A percentile compares a stretch with the other conserved stretches of the same genome.
These are phyloP conservation scores for Colletotrichum sp. DNA, from an alignment of 2,329 filamentous ascomycete genomes.

Conservation along the genomic window DNA sequence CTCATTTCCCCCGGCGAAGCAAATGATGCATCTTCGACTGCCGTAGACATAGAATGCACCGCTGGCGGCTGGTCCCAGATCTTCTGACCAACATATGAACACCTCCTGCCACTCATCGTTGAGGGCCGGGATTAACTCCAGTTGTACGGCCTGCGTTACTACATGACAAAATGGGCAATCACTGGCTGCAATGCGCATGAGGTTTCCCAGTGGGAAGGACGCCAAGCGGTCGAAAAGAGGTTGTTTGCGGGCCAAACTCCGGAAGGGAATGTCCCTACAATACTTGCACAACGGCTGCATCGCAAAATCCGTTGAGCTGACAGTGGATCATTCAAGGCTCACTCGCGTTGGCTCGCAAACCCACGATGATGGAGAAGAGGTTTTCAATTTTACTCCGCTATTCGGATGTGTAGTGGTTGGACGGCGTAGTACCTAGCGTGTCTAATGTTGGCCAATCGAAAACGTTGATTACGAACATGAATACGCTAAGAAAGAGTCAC, in stretches of 20 bases:
- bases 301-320: not conserved
- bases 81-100: not conserved
- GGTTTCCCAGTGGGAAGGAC: not conserved
- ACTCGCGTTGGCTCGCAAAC: not conserved
- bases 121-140: not conserved
- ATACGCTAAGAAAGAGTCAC: not conserved
- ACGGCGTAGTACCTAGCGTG: not conserved
- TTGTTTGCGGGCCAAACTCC: too few species aligned
- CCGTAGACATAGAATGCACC: not conserved
- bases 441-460: not conserved
- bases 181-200: not conserved
- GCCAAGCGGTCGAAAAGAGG: not conserved
- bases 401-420: not conserved
- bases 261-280: not conserved
- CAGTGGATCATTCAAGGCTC: not conserved
- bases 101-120: not conserved
- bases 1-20: not conserved
- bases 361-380: not conserved
- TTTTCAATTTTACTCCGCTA: not conserved
- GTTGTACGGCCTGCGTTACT: not conserved
- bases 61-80: not conserved
- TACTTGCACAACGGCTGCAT: not conserved
- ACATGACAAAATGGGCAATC: not conserved
- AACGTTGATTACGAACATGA: not conserved
- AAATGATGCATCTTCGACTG: not conserved